These are phyloP conservation scores for Globisporangium spiculum DNA, from an alignment of 352 stramenopile species.

Conservation along the genomic window DNA sequence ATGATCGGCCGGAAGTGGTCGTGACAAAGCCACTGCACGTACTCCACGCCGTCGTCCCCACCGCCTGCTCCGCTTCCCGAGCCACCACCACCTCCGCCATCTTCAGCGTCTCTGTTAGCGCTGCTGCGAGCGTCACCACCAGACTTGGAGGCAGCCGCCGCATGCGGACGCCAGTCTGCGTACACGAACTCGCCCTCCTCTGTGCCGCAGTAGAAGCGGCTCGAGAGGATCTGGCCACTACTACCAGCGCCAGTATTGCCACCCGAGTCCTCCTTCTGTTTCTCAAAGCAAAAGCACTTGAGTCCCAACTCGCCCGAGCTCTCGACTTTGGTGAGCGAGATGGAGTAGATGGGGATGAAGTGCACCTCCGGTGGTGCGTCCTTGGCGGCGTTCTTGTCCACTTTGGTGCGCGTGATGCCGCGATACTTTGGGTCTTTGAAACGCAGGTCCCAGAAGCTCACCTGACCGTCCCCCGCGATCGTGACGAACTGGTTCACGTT, in stretches of 20 bases:
- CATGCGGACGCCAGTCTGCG: slow-evolving; percentile 82
- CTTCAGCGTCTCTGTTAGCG: slow-evolving; percentile 11
- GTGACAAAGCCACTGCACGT: slow-evolving; percentile 88
- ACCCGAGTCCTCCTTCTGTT: slow-evolving; percentile 44
- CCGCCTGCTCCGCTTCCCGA: slow-evolving; percentile 29
- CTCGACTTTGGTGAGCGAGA: slow-evolving; percentile 74
- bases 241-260: neutral
- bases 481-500: slow-evolving; percentile 91
- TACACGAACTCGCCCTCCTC: slow-evolving; percentile 91
- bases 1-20: slow-evolving; percentile 88
- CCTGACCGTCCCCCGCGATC: slow-evolving; percentile 87
- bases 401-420: slow-evolving; percentile 56
- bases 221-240: slow-evolving; percentile 31
- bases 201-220: slow-evolving; percentile 77
- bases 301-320: slow-evolving; percentile 61
- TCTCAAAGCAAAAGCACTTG: slow-evolving; percentile 68
- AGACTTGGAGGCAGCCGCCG: slow-evolving; percentile 31
- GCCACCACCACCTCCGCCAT: slow-evolving; percentile 26
- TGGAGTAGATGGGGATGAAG: slow-evolving; percentile 84
- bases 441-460: slow-evolving; percentile 91
- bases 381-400: slow-evolving; percentile 58
- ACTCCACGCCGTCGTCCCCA: slow-evolving; percentile 70
- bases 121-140: slow-evolving; percentile 6
- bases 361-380: slow-evolving; percentile 64
- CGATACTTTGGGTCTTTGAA: slow-evolving; percentile 88